These are phyloP conservation scores for Plenodomus tracheiphilus DNA, from an alignment of 2,329 filamentous ascomycete genomes.

Conservation along the genomic window DNA sequence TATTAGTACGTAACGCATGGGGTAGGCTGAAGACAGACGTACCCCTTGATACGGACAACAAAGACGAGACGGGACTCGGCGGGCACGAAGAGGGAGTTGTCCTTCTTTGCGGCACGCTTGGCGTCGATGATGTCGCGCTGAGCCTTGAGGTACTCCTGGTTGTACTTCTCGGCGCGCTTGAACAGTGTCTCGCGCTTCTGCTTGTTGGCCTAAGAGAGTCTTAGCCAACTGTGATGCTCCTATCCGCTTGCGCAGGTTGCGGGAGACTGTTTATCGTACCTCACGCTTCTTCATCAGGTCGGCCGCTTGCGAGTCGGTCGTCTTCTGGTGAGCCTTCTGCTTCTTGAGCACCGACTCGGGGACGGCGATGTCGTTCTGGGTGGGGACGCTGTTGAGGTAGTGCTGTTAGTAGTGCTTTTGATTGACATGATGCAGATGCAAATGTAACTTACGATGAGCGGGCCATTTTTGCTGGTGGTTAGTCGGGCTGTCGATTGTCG, in stretches of 20 bases:
- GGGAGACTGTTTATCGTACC: constrained; percentile 71
- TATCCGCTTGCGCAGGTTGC: constrained; percentile 41
- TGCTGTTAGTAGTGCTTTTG: not conserved
- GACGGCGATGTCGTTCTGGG: constrained; percentile 93
- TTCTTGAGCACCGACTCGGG: constrained; percentile 99
- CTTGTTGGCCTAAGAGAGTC: constrained; percentile 81
- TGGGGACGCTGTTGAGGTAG: constrained; percentile 70
- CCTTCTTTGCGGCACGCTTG: constrained; percentile 82
- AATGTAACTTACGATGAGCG: constrained; percentile 36
- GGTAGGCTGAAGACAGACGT: constrained; percentile 36
- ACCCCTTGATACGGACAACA: constrained; percentile 98
- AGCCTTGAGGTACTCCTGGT: constrained; percentile 97
- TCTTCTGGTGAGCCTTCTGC: constrained; percentile 99
- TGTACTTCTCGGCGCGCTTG: constrained; percentile 99
- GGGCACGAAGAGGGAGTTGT: constrained; percentile 92
- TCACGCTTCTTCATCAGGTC: constrained; percentile 87
- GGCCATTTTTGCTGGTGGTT: constrained; percentile 44
- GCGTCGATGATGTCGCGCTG: constrained; percentile 98
- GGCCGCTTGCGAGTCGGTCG: constrained; percentile 81
- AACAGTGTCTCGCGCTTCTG: constrained; percentile 98
- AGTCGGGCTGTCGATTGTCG: constrained; percentile 36
- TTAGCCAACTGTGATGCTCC: constrained; percentile 45
- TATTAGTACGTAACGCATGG: constrained; percentile 7
- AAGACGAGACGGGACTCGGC: constrained; percentile 98
- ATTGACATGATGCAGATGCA: not conserved